Evolutionary conservation across 176 grass and related monocot species (phyloP).

Genomic region (Rhipidocladum racemiflorum): DNA sequence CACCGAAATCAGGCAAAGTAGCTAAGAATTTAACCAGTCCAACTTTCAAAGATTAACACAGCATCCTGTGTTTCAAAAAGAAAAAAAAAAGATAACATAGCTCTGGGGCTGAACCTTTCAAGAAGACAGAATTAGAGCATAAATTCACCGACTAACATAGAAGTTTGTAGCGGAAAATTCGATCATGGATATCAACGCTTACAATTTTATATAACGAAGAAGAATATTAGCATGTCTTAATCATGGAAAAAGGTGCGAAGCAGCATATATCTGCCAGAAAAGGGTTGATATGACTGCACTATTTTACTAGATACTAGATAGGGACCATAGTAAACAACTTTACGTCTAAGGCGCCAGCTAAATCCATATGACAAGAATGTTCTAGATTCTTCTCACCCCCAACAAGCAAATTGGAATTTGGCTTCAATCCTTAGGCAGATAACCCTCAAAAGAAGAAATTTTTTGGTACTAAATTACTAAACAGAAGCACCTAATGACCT

Average conservation of each 20-base stretch:
- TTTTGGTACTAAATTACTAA: background rate
- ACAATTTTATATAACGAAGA: conserved; percentile 12
- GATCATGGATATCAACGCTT: background rate
- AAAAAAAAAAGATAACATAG: background rate
- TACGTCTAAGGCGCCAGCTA: background rate
- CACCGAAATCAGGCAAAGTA: background rate
- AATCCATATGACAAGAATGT: conserved; percentile 6
- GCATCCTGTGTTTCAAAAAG: background rate
- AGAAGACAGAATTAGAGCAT: background rate
- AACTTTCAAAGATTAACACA: background rate
- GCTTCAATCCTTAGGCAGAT: background rate
- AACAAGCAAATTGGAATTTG: conserved; percentile 31
- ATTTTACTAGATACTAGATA: conserved; percentile 20
- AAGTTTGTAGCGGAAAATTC: background rate
- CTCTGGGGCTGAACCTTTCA: background rate
- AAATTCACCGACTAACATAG: background rate
- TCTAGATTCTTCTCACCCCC: conserved; percentile 14
- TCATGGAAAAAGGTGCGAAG: conserved; percentile 7
- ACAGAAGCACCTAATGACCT: background rate
- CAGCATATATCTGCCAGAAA: conserved; percentile 28
- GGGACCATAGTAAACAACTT: background rate
- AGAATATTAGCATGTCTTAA: conserved; percentile 35
- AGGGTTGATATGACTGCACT: background rate
- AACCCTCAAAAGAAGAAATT: background rate
- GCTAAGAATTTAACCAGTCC: background rate